Percentiles rank a stretch among this genome's conserved stretches.
Evolutionary conservation across 371 early-diverging fungal species (phyloP).

Genomic region (Apophysomyces trapeziformis): DNA sequence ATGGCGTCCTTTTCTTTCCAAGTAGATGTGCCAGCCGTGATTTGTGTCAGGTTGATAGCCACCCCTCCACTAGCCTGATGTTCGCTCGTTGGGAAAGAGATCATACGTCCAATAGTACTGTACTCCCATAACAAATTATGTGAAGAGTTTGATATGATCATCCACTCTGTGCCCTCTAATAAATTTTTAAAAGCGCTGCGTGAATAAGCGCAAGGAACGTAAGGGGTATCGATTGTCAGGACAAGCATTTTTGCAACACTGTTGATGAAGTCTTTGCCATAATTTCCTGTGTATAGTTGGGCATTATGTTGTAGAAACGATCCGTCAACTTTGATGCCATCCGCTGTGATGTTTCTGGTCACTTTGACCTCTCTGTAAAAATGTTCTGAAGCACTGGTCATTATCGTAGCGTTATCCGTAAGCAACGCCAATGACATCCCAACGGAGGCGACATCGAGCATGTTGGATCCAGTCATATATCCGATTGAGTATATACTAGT

Average conservation of each 20-base stretch:
- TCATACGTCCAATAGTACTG: conserved; percentile 41
- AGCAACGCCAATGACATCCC: conserved; percentile 30
- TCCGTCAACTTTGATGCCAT: conserved; percentile 44
- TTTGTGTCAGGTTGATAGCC: conserved; percentile 23
- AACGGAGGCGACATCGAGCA: conserved; percentile 30
- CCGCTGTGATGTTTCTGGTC: conserved; percentile 9
- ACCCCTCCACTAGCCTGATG: conserved; percentile 30
- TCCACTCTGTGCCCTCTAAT: conserved; percentile 38
- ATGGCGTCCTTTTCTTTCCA: background rate
- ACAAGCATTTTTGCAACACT: conserved; percentile 24
- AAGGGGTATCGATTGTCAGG: conserved; percentile 20
- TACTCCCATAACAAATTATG: conserved; percentile 34
- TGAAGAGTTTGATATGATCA: conserved; percentile 21
- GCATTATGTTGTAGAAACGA: conserved; percentile 39
- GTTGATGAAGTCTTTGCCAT: conserved; percentile 36
- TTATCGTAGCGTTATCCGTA: conserved; percentile 9
- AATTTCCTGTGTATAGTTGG: conserved; percentile 38
- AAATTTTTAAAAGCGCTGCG: conserved; percentile 18
- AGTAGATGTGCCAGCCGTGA: background rate
- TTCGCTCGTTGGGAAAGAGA: conserved; percentile 30
- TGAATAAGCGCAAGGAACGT: conserved; percentile 19
- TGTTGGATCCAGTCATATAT: conserved; percentile 30
- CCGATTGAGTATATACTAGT: background rate
- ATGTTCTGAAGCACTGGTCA: conserved; percentile 18
- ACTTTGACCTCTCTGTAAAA: conserved; percentile 16